Base-by-base conservation (phyloP, 108 stramenopile genomes). In the Epithemia pelagica region DNA sequence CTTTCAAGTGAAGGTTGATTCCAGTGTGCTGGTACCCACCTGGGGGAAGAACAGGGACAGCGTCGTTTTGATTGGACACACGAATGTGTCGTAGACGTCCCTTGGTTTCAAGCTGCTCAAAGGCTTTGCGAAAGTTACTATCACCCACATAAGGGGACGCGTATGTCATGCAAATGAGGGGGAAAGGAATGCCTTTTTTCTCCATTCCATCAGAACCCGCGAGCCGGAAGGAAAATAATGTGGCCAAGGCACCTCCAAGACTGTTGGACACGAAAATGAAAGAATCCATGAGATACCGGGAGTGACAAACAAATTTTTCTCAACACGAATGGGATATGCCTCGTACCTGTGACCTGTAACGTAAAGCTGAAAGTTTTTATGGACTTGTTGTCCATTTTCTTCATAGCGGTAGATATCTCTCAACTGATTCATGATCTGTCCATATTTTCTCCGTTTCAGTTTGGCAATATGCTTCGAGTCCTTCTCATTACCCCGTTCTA, bases 241-340 rank as follows among this genome's bases (percentile, higher is more conserved):
- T 82, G 0, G 84, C 76, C 15, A 92, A 58, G 0, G 86, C 91
- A 0, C 80, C 91, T 7, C 86, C 91, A 10, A 86, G 61, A 31
- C 73, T 73, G 52, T 89, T 87, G 0, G 86, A 86, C 5, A 86
- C 75, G 66, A 82, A 83, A 8, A 85, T 51, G 29, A 21, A 24
- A 8, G 30, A 18, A 62, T 32, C 18, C 30, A 58, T 23, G 58
- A 10, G n/a, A 22, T 23, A 18, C 15, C 8, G 18, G 10, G 23
- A 58, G 58, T 58, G 8, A n/a, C n/a, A n/a, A n/a, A n/a, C n/a
- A n/a, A n/a, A n/a, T n/a, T n/a, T n/a, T n/a, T n/a, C n/a, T n/a
- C n/a, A n/a, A n/a, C n/a, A n/a, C n/a, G n/a, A n/a, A n/a, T n/a
- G n/a, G n/a, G n/a, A n/a, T n/a, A n/a, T n/a, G n/a, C n/a, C 15